Base-by-base conservation (phyloP, 2,329 filamentous ascomycete genomes). In the Epichloe glyceriae region DNA sequence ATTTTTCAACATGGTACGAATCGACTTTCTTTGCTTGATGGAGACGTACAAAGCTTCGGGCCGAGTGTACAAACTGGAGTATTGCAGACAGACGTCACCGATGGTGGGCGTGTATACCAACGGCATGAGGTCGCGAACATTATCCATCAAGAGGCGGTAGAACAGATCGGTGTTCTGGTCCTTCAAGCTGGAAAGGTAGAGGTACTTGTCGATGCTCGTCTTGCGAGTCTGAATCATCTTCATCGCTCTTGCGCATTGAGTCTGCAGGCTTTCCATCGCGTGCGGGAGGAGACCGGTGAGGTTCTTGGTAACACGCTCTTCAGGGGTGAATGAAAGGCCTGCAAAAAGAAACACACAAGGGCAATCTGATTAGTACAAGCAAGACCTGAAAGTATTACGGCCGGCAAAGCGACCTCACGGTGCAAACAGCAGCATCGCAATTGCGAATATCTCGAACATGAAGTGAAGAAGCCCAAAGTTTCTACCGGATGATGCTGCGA, bases 21-120 rank as follows among this genome's bases (percentile, higher is more conserved):
- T 87, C 55, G 91, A 88, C 64, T 90, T 93, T 57, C 87, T 83
- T 74, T 98, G 91, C 70, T 88, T 86, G 70, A 88, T 96, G 54
- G 90, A 96, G 57, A 98, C 86, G 73, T 97, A 98, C 70, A 97
- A 79, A 57, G 86, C 89, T 75, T 97, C 93, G 20, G 93, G 90
- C 59, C 90, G 86, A 54, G 90, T 94, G 75, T 95, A 97, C 60
- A 97, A 81, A 61, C 91, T 88, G 39, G 90, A 95, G 80, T 95
- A 98, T 70, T 91, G 85, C 65, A 95, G 76, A 73, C 93, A 98
- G 58, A 95, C 93, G 67, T 97, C 91, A 62, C 93, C 93, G 61
- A 98, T 89, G 62, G 86, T 90, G 44, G 87, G 87, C 17, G 87
- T 93, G 73, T 93, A 93, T 61, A 93, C 87, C 57, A 91, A 73